Evolutionary conservation across 129 eudicot species (phyloP), one percentile per base, ranked within the genome.

Genomic region (Pseudognaphalium luteoalbum): DNA sequence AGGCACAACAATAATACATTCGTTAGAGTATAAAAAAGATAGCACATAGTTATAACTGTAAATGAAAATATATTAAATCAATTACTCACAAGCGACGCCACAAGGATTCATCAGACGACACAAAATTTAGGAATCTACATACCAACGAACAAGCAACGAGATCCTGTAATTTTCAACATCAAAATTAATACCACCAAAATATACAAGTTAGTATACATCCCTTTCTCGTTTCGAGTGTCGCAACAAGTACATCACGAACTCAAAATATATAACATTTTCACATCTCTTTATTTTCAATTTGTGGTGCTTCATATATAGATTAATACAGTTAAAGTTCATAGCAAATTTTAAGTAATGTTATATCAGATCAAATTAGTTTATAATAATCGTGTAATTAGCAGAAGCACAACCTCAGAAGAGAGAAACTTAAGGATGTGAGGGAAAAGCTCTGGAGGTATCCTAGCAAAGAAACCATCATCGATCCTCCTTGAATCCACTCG

Each of bases 1-100:
- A 3, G 5, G 9, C n/a, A 15, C 6, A 7, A 4, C 1, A 14
- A 22, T 1, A 56, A 56, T 56, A 56, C 5, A 47, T 12, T 47
- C 12, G 54, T 9, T 1, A 42, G 20, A 25, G 21, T 19, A 37
- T 16, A 34, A 32, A 11, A 7, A 30, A 33, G 5, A 47, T 12
- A 14, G n/a, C 17, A 47, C 54, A 47, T 14, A 47, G 54, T 14
- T 47, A 47, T 47, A 41, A 41, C 28, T 66, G 19, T 5, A 15
- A 7, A 30, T 22, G 21, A 61, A 93, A 21, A 57, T n/a, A 54
- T 19, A 11, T 57, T 9, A 20, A 57, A 57, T 19, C 20, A 57
- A 57, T 7, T 57, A 57, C 98, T 93, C 80, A 93, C 98, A 93
- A 81, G 80, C 93, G 86, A 75, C 93, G 93, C 98, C 98, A 93